Conservation (phyloP, 73 alveolate species). For the Paramecium pentaurelia region DNA sequence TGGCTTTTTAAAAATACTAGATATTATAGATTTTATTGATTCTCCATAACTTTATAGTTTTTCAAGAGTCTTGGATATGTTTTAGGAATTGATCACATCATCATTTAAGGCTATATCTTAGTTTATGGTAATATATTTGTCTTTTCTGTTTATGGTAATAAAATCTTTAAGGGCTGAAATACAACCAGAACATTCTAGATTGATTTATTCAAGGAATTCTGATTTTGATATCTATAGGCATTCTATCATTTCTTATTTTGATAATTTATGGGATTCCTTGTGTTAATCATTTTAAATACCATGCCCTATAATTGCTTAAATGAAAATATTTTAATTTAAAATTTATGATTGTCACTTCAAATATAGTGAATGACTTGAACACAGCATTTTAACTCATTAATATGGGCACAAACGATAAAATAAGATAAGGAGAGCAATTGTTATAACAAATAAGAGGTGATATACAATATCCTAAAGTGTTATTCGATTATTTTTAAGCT, state of each 20-base stretch:
- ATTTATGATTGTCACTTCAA: constrained; percentile 35
- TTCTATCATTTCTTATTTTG: background rate
- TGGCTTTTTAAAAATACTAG: background rate
- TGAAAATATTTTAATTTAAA: background rate
- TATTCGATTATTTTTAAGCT: background rate
- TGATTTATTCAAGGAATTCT: background rate
- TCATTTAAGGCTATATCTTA: background rate
- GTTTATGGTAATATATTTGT: background rate
- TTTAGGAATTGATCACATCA: background rate
- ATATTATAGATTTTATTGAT: background rate
- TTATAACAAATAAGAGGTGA: background rate
- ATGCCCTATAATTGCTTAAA: background rate
- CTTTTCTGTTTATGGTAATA: background rate
- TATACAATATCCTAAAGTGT: background rate
- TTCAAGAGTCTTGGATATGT: background rate
- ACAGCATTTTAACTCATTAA: background rate
- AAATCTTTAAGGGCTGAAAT: background rate
- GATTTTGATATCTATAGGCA: background rate
- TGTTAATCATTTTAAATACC: background rate
- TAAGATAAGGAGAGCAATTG: background rate
- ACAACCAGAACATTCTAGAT: background rate
- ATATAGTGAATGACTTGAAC: background rate
- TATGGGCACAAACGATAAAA: background rate
- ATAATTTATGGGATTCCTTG: background rate
- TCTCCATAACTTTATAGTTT: background rate